phyloP scores from a whole-genome alignment of 2,329 filamentous ascomycete genomes.

The Truncatella angustata region DNA sequence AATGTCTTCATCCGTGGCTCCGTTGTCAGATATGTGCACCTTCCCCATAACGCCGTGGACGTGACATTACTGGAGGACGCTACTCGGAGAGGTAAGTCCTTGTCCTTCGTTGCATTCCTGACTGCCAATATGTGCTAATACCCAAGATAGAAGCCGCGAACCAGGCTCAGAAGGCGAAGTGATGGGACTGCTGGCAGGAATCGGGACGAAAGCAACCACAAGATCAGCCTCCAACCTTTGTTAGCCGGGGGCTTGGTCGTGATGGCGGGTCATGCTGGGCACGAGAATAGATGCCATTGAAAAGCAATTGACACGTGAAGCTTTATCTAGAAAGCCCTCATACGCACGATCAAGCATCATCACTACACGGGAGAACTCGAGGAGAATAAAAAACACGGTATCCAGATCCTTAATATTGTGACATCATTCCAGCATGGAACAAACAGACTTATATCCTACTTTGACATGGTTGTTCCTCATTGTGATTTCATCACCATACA shows the following conservation, averaged over 20 bases:
- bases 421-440: neutral
- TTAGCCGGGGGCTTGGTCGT: no score
- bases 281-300: no score
- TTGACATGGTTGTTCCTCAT: neutral
- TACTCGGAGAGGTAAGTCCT: constrained; percentile 70
- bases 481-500: constrained; percentile 35
- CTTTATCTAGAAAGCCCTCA: neutral
- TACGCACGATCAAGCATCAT: neutral
- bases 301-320: neutral
- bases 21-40: constrained; percentile 88
- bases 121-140: neutral
- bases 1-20: constrained; percentile 95
- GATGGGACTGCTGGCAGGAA: constrained; percentile 15
- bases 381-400: neutral
- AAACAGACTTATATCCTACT: neutral
- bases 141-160: constrained; percentile 51
- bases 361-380: no score
- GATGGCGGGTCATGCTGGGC: no score
- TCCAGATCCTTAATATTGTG: no score
- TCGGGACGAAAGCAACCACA: neutral
- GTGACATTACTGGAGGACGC: constrained; percentile 87
- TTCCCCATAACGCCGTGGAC: constrained; percentile 80
- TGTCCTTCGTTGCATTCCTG: neutral
- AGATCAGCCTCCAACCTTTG: neutral
- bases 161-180: constrained; percentile 57